Conservation (phyloP, 1,284 basidiomycete genomes). For the Papiliotrema nemorosa region DNA sequence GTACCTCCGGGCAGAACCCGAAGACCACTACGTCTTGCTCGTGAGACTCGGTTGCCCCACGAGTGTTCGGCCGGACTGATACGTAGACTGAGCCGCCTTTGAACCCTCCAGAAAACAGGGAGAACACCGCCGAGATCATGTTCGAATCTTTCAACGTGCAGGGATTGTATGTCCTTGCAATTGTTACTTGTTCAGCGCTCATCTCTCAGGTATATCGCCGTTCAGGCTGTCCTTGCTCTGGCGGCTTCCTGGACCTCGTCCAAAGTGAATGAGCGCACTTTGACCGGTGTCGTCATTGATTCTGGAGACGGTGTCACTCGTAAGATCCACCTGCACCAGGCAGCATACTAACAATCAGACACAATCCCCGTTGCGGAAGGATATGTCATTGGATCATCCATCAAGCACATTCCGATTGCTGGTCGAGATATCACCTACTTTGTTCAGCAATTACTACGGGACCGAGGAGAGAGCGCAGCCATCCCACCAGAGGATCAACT, state of each 20-base stretch:
- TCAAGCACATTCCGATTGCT: conserved; percentile 98
- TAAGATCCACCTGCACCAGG: conserved; percentile 27
- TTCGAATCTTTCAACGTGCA: conserved; percentile 99
- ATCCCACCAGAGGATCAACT: conserved; percentile 98
- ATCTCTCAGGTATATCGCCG: conserved; percentile 82
- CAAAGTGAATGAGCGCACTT: conserved; percentile 84
- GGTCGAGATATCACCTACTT: conserved; percentile 97
- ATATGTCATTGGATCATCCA: conserved; percentile 97
- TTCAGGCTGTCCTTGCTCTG: conserved; percentile 97
- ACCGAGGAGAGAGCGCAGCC: conserved; percentile 83
- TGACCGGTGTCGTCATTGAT: conserved; percentile 98
- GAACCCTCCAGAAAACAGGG: conserved; percentile 97
- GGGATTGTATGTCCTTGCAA: conserved; percentile 36
- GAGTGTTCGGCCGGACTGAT: background rate
- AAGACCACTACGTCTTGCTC: conserved; percentile 97
- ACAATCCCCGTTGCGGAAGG: conserved; percentile 69
- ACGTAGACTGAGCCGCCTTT: conserved; percentile 92
- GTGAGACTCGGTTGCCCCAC: conserved; percentile 54
- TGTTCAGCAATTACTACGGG: conserved; percentile 92
- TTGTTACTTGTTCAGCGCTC: background rate
- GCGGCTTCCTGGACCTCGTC: conserved; percentile 97
- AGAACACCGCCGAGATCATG: conserved; percentile 99
- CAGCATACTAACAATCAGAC: conserved; percentile 27
- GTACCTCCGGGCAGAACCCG: conserved; percentile 95
- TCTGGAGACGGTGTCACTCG: conserved; percentile 97